phyloP scores from a whole-genome alignment of 1,139 yeast genomes.

The Blastobotrys persicus region DNA sequence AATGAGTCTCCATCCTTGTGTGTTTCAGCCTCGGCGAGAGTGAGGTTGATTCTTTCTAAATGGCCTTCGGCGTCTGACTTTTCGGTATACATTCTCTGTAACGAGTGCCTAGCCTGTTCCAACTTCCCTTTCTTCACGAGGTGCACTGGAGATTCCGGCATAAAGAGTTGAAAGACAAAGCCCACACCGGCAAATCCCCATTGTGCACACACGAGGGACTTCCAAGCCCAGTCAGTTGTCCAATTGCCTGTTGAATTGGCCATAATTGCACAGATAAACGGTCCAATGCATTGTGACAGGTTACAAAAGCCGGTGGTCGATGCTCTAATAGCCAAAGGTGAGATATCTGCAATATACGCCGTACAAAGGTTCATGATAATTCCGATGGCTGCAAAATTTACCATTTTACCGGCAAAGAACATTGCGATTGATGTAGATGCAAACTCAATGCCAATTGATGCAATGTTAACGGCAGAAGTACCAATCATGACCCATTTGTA shows the following conservation, averaged over 20 bases:
- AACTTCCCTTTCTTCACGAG: constrained; percentile 43
- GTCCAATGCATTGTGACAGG: constrained; percentile 36
- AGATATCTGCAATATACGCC: constrained; percentile 35
- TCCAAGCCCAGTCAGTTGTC: constrained; percentile 30
- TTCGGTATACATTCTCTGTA: constrained; percentile 27
- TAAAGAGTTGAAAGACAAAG: constrained; percentile 25
- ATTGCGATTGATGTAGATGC: constrained; percentile 30
- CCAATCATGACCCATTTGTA: constrained; percentile 23
- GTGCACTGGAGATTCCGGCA: constrained; percentile 60
- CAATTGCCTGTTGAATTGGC: constrained; percentile 26
- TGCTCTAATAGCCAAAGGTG: constrained; percentile 37
- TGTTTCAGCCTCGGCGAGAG: constrained; percentile 35
- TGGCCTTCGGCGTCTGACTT: constrained; percentile 32
- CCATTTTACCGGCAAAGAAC: constrained; percentile 35
- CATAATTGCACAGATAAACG: constrained; percentile 30
- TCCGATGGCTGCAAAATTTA: constrained; percentile 34
- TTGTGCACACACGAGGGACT: constrained; percentile 16
- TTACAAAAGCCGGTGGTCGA: constrained; percentile 32
- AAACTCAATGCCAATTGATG: constrained; percentile 34
- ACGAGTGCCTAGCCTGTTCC: constrained; percentile 40
- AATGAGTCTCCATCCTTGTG: constrained; percentile 34
- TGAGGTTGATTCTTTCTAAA: constrained; percentile 32
- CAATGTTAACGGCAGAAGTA: constrained; percentile 21
- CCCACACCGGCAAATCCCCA: constrained; percentile 33
- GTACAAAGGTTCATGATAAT: constrained; percentile 24